Base-by-base conservation (phyloP, 192 early-diverging fungal species). In the Backusella psychrophila region DNA sequence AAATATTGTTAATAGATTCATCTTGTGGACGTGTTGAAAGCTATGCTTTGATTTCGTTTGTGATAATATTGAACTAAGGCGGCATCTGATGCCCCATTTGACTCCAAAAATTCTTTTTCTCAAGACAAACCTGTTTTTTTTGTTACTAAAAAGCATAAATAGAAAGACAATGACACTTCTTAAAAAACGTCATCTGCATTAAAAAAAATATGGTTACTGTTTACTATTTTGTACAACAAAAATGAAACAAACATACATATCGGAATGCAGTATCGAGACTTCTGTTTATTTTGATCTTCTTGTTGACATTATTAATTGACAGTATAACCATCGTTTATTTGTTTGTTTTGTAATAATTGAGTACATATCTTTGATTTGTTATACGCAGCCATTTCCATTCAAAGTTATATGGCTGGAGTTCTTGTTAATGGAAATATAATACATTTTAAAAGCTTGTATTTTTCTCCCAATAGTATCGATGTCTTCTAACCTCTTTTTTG, bases 71-170 rank as follows among this genome's bases (percentile, higher is more conserved):
- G 2, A 56, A n/a, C 8, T 21, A 56, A 56, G 21, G 8, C n/a
- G 8, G n/a, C 53, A 56, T 56, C n/a, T 56, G 53, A 56, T 9
- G n/a, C 21, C 21, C 53, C 53, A 56, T 56, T 56, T 56, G n/a
- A 56, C 9, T 56, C 9, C 53, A 21, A 21, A 56, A 0, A 9
- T 23, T 56, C 4, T 56, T 56, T 53, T 56, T 56, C 53, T 56
- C 53, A 56, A 56, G 53, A 56, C 6, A 56, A 56, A 56, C 53
- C 53, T 56, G 53, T 56, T 56, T 56, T 49, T 56, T 56, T n/a
- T 56, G 6, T 56, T 56, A 56, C 53, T 56, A 56, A 56, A 52
- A 56, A 39, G 19, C n/a, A 56, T 56, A 56, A 56, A 56, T 56
- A 56, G 17, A 56, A 21, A 56, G 53, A 56, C n/a, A 56, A 56